Evolutionary conservation across 108 stramenopile genomes (phyloP), one percentile per base, ranked within the genome.

Genomic region (Parietichytrium sp.): DNA sequence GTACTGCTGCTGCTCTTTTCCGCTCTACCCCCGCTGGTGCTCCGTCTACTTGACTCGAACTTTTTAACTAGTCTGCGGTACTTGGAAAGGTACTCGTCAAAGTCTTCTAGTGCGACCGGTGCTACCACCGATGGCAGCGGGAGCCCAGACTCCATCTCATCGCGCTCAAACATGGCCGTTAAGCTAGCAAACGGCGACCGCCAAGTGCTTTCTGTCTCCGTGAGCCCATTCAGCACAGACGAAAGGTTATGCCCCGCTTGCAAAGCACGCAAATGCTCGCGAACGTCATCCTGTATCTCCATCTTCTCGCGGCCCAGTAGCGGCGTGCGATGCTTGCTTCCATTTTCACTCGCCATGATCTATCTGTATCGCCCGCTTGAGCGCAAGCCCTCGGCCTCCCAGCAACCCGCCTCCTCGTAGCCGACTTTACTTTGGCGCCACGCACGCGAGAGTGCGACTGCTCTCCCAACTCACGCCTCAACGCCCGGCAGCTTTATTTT

Each of bases 61-160:
- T 45, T 16, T 12, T 25, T 33, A 0, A 72, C 38, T 3, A 42
- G 10, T 7, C 38, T 42, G 38, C 61, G 33, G 61, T 42, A 45
- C 61, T 72, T 72, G 61, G 6, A 23, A 16, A 72, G 33, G 33
- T 72, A 72, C 61, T 72, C 61, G 15, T 72, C 38, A 72, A 72
- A 72, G 42, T 72, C 61, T 27, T 72, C 61, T 33, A 72, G 61
- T 42, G 36, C 61, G 15, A 72, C 61, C 2, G 61, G 61, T 7
- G 61, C 15, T 6, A 72, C 45, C 20, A 72, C 61, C 38, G 61
- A 72, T 12, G 61, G 15, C 6, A 72, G 36, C 1, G 61, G 61
- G 0, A 42, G 38, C 12, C 38, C 20, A 42, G 61, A 33, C 61
- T 72, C 61, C 10, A 72, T n/a, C 6, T 33, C 20, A 27, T 72